A percentile compares a stretch with the other conserved stretches of the same genome.
Conservation (phyloP, 1,284 basidiomycete species). For the Apiotrichum porosum region DNA sequence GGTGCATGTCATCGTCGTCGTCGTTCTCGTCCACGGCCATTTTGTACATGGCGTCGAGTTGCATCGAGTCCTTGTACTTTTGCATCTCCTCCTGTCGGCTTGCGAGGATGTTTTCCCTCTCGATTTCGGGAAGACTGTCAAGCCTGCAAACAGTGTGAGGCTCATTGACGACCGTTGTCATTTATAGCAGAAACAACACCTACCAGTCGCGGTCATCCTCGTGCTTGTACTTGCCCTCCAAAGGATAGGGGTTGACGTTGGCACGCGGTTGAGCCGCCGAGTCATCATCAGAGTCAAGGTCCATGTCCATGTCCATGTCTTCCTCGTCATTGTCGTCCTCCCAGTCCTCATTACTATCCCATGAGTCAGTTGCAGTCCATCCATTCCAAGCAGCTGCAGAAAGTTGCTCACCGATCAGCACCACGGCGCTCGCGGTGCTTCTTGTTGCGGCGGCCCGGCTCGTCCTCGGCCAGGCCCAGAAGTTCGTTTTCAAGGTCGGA, state of each 20-base stretch:
- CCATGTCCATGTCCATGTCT: conserved; percentile 41
- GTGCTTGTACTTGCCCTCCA: conserved; percentile 84
- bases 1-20: conserved; percentile 30
- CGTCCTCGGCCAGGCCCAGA: conserved; percentile 48
- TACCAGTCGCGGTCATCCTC: conserved; percentile 75
- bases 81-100: conserved; percentile 75
- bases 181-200: no score
- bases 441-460: conserved; percentile 36
- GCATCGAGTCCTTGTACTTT: conserved; percentile 65
- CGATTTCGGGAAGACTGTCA: conserved; percentile 73
- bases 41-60: conserved; percentile 69
- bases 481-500: conserved; percentile 49
- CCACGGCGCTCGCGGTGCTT: no score
- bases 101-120: conserved; percentile 79
- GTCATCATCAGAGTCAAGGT: conserved; percentile 38
- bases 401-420: no score
- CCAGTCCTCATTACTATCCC: conserved; percentile 20
- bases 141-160: conserved; percentile 58
- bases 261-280: conserved; percentile 5
- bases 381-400: no score
- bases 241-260: conserved; percentile 67
- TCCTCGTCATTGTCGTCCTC: conserved; percentile 24
- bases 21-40: conserved; percentile 49
- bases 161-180: neutral
- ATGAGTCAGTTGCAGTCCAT: no score